phyloP scores from a whole-genome alignment of 2,329 filamentous ascomycete genomes.

The Phialemoniopsis sp. region DNA sequence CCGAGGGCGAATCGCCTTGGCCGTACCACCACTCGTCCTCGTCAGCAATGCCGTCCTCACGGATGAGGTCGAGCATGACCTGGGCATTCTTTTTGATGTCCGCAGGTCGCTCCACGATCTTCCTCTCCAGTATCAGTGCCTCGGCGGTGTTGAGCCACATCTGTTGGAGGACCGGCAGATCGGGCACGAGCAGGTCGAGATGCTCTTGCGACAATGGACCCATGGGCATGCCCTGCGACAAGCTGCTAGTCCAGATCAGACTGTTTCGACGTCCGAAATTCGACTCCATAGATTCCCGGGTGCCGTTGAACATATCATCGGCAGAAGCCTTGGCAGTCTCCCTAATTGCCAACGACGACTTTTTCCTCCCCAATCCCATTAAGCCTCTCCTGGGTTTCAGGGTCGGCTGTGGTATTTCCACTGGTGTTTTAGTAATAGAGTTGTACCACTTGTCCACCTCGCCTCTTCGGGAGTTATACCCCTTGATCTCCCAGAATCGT shows the following conservation, averaged over 20 bases:
- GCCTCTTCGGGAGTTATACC: constrained; percentile 55
- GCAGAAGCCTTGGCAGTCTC: constrained; percentile 14
- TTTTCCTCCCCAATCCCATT: constrained; percentile 53
- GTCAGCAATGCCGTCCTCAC: constrained; percentile 53
- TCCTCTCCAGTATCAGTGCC: constrained; percentile 54
- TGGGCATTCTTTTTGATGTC: constrained; percentile 62
- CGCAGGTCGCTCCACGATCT: constrained; percentile 51
- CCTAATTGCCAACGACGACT: constrained; percentile 35
- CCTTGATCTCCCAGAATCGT: constrained; percentile 62
- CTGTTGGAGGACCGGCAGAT: constrained; percentile 54
- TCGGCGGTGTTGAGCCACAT: constrained; percentile 63
- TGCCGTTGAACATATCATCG: neutral
- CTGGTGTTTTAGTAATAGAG: constrained; percentile 39
- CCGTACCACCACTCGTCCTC: constrained; percentile 63
- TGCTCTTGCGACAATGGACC: constrained; percentile 45
- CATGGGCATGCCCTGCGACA: constrained; percentile 61
- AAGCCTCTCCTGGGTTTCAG: constrained; percentile 48
- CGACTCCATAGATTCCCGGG: constrained; percentile 12
- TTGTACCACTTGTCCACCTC: constrained; percentile 59
- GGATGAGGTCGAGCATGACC: constrained; percentile 60
- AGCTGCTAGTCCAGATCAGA: constrained; percentile 53
- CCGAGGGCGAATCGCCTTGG: constrained; percentile 46
- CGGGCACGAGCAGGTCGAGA: constrained; percentile 43
- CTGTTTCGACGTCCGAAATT: constrained; percentile 22
- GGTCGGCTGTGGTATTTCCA: constrained; percentile 25